phyloP scores from a whole-genome alignment of 192 early-diverging fungal species.

The Umbelopsis sp. region DNA sequence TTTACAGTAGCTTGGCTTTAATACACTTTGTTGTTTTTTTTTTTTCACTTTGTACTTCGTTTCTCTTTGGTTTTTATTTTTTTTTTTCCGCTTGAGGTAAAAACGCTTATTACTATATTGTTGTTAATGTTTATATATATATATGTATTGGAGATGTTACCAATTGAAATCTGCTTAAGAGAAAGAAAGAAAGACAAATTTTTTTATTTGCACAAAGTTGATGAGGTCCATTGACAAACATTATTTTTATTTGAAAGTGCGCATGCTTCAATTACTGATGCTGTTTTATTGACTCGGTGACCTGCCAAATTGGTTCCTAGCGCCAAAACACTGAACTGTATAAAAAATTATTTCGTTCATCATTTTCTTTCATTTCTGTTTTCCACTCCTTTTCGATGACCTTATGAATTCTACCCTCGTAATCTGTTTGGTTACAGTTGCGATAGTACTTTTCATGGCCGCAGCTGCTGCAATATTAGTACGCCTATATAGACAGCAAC shows the following conservation, averaged over 20 bases:
- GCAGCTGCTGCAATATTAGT: background rate
- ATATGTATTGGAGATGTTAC: no score
- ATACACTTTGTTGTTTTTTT: background rate
- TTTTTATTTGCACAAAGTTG: no score
- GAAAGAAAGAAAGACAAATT: no score
- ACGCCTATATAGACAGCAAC: background rate
- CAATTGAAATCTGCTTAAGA: no score
- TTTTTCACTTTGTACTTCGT: background rate
- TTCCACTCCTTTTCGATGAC: background rate
- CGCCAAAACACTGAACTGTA: no score
- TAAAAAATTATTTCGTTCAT: background rate
- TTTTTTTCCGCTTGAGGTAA: no score
- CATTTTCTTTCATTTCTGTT: background rate
- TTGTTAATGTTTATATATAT: no score
- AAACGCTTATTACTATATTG: no score
- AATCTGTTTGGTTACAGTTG: constrained; percentile 3
- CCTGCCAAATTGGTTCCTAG: background rate
- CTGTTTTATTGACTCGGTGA: constrained; percentile 8
- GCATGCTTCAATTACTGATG: background rate
- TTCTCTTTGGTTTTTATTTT: background rate
- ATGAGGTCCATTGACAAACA: background rate
- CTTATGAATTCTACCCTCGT: background rate
- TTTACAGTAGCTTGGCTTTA: background rate
- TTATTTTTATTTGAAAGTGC: background rate
- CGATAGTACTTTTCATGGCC: background rate